Evolutionary conservation across 257 asterid genomes (phyloP).

Genomic region (Solanum raphanifolium): DNA sequence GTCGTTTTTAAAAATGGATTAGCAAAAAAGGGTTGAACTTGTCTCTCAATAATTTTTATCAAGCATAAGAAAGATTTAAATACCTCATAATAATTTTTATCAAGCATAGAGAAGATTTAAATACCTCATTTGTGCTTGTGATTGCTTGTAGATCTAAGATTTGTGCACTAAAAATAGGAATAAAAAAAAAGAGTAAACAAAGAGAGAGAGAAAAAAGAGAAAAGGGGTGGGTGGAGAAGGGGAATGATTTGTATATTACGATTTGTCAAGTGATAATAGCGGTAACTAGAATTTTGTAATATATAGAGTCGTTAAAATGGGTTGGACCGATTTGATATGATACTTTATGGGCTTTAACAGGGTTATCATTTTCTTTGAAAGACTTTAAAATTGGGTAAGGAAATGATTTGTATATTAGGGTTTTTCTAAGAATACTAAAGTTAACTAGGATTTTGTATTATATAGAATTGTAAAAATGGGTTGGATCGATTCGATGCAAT

Average conservation of each 20-base stretch:
- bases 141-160: neutral
- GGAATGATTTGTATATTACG: no score
- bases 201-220: no score
- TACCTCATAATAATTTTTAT: no score
- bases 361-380: no score
- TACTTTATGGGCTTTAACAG: no score
- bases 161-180: neutral
- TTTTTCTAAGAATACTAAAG: neutral
- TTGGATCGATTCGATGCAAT: neutral
- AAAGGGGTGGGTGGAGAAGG: no score
- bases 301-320: neutral
- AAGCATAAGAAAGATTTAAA: no score
- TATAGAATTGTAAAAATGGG: neutral
- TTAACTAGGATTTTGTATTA: neutral
- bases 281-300: neutral
- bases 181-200: neutral
- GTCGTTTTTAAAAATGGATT: no score
- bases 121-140: no score
- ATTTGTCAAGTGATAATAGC: no score
- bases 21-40: neutral
- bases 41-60: neutral
- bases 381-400: no score
- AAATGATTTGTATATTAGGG: neutral
- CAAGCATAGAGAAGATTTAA: neutral
- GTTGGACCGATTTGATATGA: no score